phyloP scores from a whole-genome alignment of 148 eudicot genomes.

The Salicornia ramosissima region DNA sequence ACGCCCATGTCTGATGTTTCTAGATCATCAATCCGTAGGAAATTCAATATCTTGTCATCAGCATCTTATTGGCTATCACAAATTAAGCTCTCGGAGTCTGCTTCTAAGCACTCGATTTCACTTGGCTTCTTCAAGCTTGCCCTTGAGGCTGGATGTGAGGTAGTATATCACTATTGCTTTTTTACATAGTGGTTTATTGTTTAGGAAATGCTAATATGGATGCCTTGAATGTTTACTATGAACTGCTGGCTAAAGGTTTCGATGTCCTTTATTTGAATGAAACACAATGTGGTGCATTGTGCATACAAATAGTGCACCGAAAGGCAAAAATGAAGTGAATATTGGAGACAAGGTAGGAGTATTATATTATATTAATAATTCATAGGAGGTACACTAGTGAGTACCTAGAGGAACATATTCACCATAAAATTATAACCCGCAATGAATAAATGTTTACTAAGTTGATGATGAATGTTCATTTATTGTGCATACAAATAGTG shows the following conservation, averaged over 20 bases:
- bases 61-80: slow-evolving; percentile 85
- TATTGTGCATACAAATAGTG: too few relatives aligned
- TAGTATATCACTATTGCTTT: slow-evolving; percentile 20
- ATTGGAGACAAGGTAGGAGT: too few relatives aligned
- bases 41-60: slow-evolving; percentile 56
- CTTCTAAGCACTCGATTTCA: slow-evolving; percentile 70
- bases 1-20: slow-evolving; percentile 63
- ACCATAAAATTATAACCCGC: too few relatives aligned
- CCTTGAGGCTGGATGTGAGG: slow-evolving; percentile 78
- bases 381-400: too few relatives aligned
- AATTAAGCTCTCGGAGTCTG: slow-evolving; percentile 84
- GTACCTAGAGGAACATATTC: too few relatives aligned
- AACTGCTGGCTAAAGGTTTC: not conserved
- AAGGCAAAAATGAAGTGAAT: too few relatives aligned
- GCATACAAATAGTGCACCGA: too few relatives aligned
- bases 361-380: too few relatives aligned
- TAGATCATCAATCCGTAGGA: slow-evolving; percentile 48
- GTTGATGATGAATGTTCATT: too few relatives aligned
- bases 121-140: slow-evolving; percentile 94
- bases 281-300: too few relatives aligned
- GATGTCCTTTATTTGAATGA: too few relatives aligned
- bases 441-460: too few relatives aligned
- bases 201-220: not conserved
- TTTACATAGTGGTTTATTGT: not conserved
- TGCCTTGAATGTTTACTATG: not conserved